These are phyloP conservation scores for Sesbania bispinosa DNA, from an alignment of 306 rosid genomes.

Conservation along the genomic window DNA sequence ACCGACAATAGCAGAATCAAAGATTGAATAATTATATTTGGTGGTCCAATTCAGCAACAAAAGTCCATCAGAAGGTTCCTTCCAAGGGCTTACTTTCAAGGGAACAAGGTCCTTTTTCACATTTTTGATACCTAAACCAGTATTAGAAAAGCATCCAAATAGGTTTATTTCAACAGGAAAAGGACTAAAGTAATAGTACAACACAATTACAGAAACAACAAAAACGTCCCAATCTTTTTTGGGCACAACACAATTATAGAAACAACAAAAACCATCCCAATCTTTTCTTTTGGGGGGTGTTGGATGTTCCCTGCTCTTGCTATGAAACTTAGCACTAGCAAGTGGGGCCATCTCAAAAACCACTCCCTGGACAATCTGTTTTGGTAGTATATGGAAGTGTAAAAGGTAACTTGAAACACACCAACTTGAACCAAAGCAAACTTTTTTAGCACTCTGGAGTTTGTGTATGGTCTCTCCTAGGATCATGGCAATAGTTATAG, in stretches of 20 bases:
- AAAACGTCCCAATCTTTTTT: conserved; percentile 13
- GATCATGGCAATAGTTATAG: conserved; percentile 75
- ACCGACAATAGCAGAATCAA: conserved; percentile 7
- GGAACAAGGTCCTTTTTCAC: conserved; percentile 22
- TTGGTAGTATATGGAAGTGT: not conserved
- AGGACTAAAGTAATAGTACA: conserved; percentile 3
- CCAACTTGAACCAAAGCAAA: too few species aligned
- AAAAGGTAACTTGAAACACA: conserved; percentile 5
- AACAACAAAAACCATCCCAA: conserved; percentile 7
- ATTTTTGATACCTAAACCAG: conserved; percentile 8
- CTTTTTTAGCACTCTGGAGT: conserved; percentile 80
- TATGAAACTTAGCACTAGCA: conserved; percentile 21
- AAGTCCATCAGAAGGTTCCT: conserved; percentile 24
- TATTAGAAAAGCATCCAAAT: conserved; percentile 26
- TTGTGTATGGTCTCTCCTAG: conserved; percentile 64
- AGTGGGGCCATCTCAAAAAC: conserved; percentile 53
- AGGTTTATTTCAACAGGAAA: conserved; percentile 22
- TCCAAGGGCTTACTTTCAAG: conserved; percentile 21
- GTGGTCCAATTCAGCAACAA: conserved; percentile 18
- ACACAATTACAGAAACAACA: conserved; percentile 23
- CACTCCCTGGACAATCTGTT: conserved; percentile 20
- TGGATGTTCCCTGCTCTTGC: conserved; percentile 58
- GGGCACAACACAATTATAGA: conserved; percentile 1
- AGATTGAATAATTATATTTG: conserved; percentile 20
- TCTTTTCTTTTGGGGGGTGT: conserved; percentile 11